Base-by-base conservation (phyloP, 345 rosid genomes). In the Microthlaspi erraticum region DNA sequence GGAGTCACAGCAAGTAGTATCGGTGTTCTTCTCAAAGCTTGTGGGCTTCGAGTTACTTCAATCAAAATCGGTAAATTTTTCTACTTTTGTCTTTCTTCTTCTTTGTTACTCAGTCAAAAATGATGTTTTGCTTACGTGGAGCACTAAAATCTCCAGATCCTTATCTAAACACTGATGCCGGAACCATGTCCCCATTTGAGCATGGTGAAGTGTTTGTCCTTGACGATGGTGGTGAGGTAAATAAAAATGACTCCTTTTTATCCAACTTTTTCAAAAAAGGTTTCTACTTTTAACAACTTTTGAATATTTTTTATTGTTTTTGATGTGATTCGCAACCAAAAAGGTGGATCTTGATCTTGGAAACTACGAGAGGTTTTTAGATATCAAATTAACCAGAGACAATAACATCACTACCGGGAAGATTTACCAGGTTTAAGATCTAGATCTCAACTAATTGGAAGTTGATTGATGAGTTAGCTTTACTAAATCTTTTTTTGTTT, bases 171-270 rank as follows among this genome's bases (percentile, higher is more conserved):
- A 86, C 85, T 20, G 99, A 94, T 83, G 99, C 99, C 11, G 99
- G 99, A 64, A 94, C 99, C 18, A 94, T 94, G 97, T 94, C 99
- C 33, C 99, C 99, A 43, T 85, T 84, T 66, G 99, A 94, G 80
- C 99, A 94, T 13, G 99, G 99, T 17, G 99, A 94, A 79, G 98
- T 94, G 17, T 94, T 85, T 76, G 99, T 94, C 73, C 79, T 94
- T 19, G 99, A 94, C 45, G 99, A 94, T 70, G 99, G 99, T 6
- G 96, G 99, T 12, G 99, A 94, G 98, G 98, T 91, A 86, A 29
- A 18, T 60, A 44, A 54, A 54, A 17, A 54, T 20, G 13, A 33
- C 18, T 3, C 7, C n/a, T 59, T 42, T n/a, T n/a, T 10, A 20
- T 1, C 12, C 5, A 6, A 13, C 14, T 17, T 19, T 48, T 13